Percentiles rank a stretch among this genome's conserved stretches.
These are phyloP conservation scores for Sphagnum fallax DNA, from an alignment of 228 moss, liverwort and hornwort genomes.

Conservation along the genomic window DNA sequence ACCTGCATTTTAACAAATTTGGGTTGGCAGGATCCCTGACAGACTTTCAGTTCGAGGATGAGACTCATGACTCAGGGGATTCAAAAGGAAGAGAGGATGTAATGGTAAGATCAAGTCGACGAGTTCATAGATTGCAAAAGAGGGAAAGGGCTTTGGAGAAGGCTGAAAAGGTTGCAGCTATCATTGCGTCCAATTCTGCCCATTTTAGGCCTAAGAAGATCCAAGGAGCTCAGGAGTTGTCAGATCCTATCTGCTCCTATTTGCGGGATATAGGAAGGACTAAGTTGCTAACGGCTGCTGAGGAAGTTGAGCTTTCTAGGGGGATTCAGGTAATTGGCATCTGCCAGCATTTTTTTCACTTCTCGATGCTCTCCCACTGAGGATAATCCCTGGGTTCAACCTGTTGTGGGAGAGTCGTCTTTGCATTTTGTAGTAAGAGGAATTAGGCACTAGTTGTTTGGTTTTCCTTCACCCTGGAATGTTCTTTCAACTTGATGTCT, in stretches of 20 bases:
- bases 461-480: background rate
- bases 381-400: background rate
- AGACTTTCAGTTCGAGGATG: background rate
- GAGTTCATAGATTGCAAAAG: constrained; percentile 57
- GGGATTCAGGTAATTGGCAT: constrained; percentile 51
- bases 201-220: constrained; percentile 48
- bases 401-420: background rate
- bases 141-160: constrained; percentile 73
- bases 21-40: background rate
- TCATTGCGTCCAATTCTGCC: constrained; percentile 16
- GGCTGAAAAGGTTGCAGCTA: constrained; percentile 53
- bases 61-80: background rate
- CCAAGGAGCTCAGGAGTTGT: constrained; percentile 38
- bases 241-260: constrained; percentile 69
- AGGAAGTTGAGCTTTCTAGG: constrained; percentile 65
- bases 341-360: background rate
- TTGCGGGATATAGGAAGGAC: constrained; percentile 66
- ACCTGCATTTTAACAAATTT: background rate
- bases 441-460: background rate
- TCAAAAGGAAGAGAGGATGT: constrained; percentile 17
- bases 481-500: no score
- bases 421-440: background rate
- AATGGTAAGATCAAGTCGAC: constrained; percentile 55
- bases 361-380: background rate
- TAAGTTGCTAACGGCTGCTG: constrained; percentile 66